Evolutionary conservation across 2,329 filamentous ascomycete species (phyloP), one percentile per base, ranked within the genome.

Genomic region (Venturia oleaginea): DNA sequence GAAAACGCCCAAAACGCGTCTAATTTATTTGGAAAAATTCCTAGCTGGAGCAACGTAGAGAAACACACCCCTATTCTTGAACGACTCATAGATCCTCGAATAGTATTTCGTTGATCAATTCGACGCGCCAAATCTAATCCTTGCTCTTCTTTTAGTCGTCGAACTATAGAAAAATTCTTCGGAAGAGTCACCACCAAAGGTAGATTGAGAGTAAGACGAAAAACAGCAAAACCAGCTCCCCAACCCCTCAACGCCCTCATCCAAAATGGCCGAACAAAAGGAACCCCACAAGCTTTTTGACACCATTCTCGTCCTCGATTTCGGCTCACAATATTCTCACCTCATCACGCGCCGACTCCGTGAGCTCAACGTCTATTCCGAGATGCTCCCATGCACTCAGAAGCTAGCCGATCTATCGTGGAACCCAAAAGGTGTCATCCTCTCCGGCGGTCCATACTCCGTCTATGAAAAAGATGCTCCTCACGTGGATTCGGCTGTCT

Each of bases 361-460:
- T 69, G 85, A 89, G 70, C 83, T 95, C 76, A 88, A 88, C 78
- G 84, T 95, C 74, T 96, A 90, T 80, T 86, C 86, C 67, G 92
- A 96, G 79, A 89, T 96, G 87, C 85, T 95, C 54, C 90, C 90
- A 27, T 96, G 92, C 77, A 95, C 88, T 57, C 86, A 89, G 71
- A 93, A 93, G 80, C 77, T 95, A 27, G 79, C 84, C 7, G 90
- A 94, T 64, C 82, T 96, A 40, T 74, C 81, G 59, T 96, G 84
- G 81, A 91, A 86, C 73, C 93, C 93, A 24, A 89, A 88, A 73
- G 93, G 92, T 69, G 86, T 97, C 68, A 89, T 96, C 65, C 79
- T 92, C 11, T 89, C 85, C 10, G 89, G 88, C 67, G 86, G 88
- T 48, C 84, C 84, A 17, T 87, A 84, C 75, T 92, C 88, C 2